Evolutionary conservation across 2,329 filamentous ascomycete species (phyloP).

Genomic region (Exophiala oligosperma): DNA sequence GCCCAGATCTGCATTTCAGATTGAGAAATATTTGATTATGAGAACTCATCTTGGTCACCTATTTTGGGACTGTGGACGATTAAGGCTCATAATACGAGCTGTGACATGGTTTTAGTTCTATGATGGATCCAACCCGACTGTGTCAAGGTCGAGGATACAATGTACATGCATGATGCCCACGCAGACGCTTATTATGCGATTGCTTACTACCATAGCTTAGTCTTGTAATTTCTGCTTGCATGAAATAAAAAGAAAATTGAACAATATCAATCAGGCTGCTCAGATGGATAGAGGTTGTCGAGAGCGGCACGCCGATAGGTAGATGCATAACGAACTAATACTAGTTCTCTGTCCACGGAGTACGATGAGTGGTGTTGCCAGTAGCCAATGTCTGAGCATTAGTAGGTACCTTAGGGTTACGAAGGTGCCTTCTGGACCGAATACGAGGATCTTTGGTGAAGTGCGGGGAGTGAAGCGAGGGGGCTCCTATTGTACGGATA

Average conservation of each 20-base stretch:
- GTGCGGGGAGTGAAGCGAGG: too few relatives aligned
- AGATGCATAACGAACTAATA: too few relatives aligned
- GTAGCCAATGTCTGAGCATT: too few relatives aligned
- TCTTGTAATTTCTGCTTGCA: background rate
- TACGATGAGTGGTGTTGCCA: too few relatives aligned
- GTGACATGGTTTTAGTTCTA: background rate
- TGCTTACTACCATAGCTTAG: background rate
- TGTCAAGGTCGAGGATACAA: background rate
- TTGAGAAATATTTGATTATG: background rate
- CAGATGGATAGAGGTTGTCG: too few relatives aligned
- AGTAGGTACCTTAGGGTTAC: too few relatives aligned
- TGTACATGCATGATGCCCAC: slow-evolving; percentile 13
- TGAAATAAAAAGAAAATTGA: background rate
- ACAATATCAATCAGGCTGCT: too few relatives aligned
- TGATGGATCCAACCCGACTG: slow-evolving; percentile 3
- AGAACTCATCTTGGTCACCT: slow-evolving; percentile 1
- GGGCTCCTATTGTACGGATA: too few relatives aligned
- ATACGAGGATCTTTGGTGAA: too few relatives aligned
- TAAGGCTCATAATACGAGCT: background rate
- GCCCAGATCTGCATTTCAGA: background rate
- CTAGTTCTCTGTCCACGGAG: too few relatives aligned
- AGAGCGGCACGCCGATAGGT: too few relatives aligned
- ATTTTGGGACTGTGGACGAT: background rate
- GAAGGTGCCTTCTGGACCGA: too few relatives aligned
- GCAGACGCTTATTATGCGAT: background rate